Evolutionary conservation across 139 green algal genomes (phyloP).

Genomic region (Picochlorum sp.): DNA sequence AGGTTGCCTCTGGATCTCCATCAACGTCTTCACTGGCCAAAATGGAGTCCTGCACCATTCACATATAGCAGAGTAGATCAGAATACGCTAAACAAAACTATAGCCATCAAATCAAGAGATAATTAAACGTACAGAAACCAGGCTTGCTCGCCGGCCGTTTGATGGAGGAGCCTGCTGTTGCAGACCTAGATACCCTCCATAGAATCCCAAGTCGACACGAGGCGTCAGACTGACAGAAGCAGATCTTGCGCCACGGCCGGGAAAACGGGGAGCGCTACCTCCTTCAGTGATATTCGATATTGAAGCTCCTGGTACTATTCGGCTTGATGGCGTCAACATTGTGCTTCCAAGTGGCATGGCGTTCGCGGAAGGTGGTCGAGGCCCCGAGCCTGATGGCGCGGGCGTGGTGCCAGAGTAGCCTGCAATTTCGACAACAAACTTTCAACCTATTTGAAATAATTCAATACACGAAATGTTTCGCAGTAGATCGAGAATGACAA

Average conservation of each 20-base stretch:
- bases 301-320: not conserved
- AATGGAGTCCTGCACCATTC: too few relatives aligned
- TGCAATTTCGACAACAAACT: not conserved
- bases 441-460: too few relatives aligned
- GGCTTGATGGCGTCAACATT: slow-evolving; percentile 1
- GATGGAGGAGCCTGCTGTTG: not conserved
- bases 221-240: slow-evolving; percentile 2
- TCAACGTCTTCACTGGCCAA: slow-evolving; percentile 17
- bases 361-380: not conserved
- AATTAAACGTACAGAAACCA: too few relatives aligned
- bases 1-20: slow-evolving; percentile 38
- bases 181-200: slow-evolving; percentile 20
- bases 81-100: too few relatives aligned
- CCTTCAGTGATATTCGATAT: not conserved
- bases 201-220: slow-evolving; percentile 1
- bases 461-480: too few relatives aligned
- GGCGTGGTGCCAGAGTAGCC: not conserved
- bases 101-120: too few relatives aligned
- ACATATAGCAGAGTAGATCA: too few relatives aligned
- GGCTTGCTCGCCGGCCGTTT: slow-evolving; percentile 5
- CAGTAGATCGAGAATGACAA: too few relatives aligned
- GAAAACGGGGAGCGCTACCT: not conserved
- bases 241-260: not conserved
- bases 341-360: not conserved
- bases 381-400: not conserved